phyloP scores from a whole-genome alignment of 2,329 filamentous ascomycete species.

The Anthostomella pinea region DNA sequence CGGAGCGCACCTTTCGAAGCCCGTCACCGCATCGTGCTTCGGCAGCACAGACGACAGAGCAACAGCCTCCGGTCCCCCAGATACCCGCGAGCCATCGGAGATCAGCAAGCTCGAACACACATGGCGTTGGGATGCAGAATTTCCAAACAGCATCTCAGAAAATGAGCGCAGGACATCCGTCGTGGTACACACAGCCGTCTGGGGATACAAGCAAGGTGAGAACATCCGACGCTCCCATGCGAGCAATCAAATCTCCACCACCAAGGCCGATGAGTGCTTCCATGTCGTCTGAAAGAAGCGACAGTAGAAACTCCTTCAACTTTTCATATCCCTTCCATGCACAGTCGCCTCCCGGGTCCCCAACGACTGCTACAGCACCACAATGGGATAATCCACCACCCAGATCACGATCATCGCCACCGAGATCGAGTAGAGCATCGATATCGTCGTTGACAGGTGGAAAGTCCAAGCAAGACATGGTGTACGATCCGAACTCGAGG shows the following conservation, averaged over 20 bases:
- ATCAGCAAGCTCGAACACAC: conserved; percentile 39
- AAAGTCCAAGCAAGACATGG: conserved; percentile 36
- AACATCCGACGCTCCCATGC: conserved; percentile 42
- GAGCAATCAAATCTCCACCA: conserved; percentile 33
- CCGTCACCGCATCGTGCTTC: conserved; percentile 59
- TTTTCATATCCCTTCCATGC: conserved; percentile 54
- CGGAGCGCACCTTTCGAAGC: conserved; percentile 80
- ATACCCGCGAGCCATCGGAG: conserved; percentile 50
- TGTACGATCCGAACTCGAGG: conserved; percentile 65
- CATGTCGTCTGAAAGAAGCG: conserved; percentile 40
- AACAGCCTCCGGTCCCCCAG: conserved; percentile 71
- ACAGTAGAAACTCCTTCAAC: conserved; percentile 52
- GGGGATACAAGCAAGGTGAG: conserved; percentile 45
- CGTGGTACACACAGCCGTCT: conserved; percentile 49
- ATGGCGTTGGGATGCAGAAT: conserved; percentile 43
- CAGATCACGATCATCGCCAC: conserved; percentile 15
- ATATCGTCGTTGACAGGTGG: conserved; percentile 14
- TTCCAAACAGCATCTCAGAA: conserved; percentile 54
- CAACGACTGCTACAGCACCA: conserved; percentile 20
- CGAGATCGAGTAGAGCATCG: conserved; percentile 24
- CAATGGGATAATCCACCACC: conserved; percentile 15
- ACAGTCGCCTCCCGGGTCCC: conserved; percentile 38
- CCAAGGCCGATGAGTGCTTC: conserved; percentile 21
- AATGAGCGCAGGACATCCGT: conserved; percentile 39
- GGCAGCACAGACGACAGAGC: conserved; percentile 36